A percentile compares a stretch with the other conserved stretches of the same genome.
Evolutionary conservation across 2,329 filamentous ascomycete species (phyloP).

Genomic region (Chaetoscypha palmicola): DNA sequence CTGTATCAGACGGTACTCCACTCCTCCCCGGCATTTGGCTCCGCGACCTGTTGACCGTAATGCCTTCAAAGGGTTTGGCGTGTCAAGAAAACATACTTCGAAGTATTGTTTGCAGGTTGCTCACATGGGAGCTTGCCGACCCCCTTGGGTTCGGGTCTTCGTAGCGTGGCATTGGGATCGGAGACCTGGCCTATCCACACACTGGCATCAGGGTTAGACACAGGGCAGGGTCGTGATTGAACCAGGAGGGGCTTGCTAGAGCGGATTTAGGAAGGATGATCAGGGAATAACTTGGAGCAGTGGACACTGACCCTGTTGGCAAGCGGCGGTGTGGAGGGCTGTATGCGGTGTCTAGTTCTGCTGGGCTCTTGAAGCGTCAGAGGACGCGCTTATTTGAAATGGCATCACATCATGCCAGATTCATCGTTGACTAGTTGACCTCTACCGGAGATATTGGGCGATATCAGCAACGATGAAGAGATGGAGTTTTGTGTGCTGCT

Average conservation of each 20-base stretch:
- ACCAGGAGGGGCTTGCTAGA: no score
- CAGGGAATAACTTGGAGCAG: neutral
- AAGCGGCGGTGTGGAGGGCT: constrained; percentile 13
- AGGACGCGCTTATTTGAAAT: constrained; percentile 1
- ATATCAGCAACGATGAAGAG: no score
- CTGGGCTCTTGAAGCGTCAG: constrained; percentile 5
- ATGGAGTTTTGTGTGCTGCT: no score
- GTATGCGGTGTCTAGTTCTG: constrained; percentile 2
- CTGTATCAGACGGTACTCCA: constrained; percentile 19
- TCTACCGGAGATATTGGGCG: no score
- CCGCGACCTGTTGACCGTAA: constrained; percentile 16
- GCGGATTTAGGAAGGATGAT: neutral
- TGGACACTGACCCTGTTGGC: constrained; percentile 6
- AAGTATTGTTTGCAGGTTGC: constrained; percentile 13
- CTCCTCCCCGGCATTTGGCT: constrained; percentile 18
- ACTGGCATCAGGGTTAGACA: no score
- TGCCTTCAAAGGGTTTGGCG: constrained; percentile 1
- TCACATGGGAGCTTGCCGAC: constrained; percentile 13
- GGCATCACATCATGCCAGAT: constrained; percentile 9
- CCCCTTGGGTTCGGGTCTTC: constrained; percentile 4
- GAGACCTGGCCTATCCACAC: neutral
- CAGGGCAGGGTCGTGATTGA: no score
- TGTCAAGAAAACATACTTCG: neutral
- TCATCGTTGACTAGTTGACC: no score
- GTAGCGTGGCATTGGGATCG: constrained; percentile 4